These are phyloP conservation scores for Karstenula rhodostoma DNA, from an alignment of 2,329 filamentous ascomycete genomes.

Conservation along the genomic window DNA sequence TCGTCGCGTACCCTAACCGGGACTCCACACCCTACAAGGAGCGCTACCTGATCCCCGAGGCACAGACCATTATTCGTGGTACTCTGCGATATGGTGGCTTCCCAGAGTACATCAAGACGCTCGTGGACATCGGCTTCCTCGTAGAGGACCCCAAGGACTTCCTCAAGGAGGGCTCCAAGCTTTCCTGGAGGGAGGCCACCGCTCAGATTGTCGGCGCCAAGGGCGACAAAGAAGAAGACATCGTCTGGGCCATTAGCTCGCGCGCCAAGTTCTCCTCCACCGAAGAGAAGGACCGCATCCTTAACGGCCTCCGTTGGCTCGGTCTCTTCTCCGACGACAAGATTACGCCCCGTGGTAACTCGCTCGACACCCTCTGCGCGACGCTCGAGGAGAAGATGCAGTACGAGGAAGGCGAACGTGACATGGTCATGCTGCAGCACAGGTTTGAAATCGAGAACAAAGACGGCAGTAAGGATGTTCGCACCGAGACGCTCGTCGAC, in stretches of 20 bases:
- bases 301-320: constrained; percentile 78
- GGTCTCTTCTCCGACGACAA: constrained; percentile 71
- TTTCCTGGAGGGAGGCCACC: constrained; percentile 86
- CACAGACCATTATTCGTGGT: constrained; percentile 82
- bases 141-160: constrained; percentile 71
- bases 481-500: constrained; percentile 81
- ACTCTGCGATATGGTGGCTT: constrained; percentile 89
- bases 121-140: constrained; percentile 92
- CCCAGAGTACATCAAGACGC: constrained; percentile 85
- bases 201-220: constrained; percentile 76
- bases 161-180: constrained; percentile 66
- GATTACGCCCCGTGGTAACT: constrained; percentile 77
- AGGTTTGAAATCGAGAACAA: constrained; percentile 85
- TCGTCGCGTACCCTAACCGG: constrained; percentile 92
- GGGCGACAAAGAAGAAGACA: constrained; percentile 72
- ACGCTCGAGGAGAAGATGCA: constrained; percentile 92
- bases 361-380: constrained; percentile 89
- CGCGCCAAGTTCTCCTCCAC: constrained; percentile 76
- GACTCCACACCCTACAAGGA: constrained; percentile 88
- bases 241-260: constrained; percentile 75
- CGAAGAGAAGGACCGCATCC: constrained; percentile 74
- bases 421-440: constrained; percentile 81
- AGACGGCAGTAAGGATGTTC: constrained; percentile 78
- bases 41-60: constrained; percentile 91
- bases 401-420: constrained; percentile 82